Percentiles rank a stretch among this genome's conserved stretches.
Conservation (phyloP, 148 eudicot genomes). For the Mesembryanthemum crystallinum region DNA sequence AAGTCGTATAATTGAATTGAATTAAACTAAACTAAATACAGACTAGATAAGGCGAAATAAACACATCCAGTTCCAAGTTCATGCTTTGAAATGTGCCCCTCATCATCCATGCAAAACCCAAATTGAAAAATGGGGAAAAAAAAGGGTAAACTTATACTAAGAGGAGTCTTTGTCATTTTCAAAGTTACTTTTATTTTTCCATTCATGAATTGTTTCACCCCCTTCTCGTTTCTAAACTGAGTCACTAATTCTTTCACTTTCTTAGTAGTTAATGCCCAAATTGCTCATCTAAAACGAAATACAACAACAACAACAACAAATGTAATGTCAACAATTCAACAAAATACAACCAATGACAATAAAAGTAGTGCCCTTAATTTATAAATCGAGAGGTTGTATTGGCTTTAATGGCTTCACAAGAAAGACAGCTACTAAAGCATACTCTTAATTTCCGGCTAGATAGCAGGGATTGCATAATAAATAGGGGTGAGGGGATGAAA, state of each 20-base stretch:
- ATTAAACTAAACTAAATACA: too few relatives aligned
- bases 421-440: conserved; percentile 23
- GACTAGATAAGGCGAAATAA: too few relatives aligned
- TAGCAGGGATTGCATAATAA: conserved; percentile 15
- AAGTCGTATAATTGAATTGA: too few relatives aligned
- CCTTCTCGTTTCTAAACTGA: not conserved
- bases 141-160: too few relatives aligned
- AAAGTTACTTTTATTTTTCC: not conserved
- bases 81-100: too few relatives aligned
- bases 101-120: too few relatives aligned
- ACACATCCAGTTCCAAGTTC: too few relatives aligned
- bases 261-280: conserved; percentile 14
- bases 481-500: conserved; percentile 10
- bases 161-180: not conserved
- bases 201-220: not conserved
- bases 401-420: conserved; percentile 24
- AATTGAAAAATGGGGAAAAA: too few relatives aligned
- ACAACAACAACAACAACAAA: conserved; percentile 19
- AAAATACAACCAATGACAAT: conserved; percentile 1
- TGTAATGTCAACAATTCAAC: conserved; percentile 12
- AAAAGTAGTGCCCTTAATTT: not conserved
- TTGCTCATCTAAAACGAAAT: conserved; percentile 19
- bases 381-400: not conserved
- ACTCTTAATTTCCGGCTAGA: conserved; percentile 23
- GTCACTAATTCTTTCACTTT: conserved; percentile 17